Conservation (phyloP, 352 stramenopile genomes). For the Phytophthora sp. region DNA sequence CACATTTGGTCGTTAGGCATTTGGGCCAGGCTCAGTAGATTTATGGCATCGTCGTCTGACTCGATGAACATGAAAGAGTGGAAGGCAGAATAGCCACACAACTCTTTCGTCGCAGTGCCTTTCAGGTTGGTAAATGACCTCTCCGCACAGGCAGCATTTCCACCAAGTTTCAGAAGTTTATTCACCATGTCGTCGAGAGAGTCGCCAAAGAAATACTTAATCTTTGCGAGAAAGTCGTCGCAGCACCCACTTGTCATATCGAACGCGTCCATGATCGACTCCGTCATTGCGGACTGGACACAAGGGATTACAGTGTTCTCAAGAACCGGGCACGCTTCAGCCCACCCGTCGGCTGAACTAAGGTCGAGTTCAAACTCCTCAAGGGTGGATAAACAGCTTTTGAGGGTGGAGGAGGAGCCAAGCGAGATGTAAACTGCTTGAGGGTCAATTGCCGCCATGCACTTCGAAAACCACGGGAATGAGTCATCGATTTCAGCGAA, state of each 20-base stretch:
- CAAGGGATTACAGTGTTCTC: constrained; percentile 38
- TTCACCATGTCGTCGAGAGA: constrained; percentile 31
- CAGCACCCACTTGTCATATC: constrained; percentile 35
- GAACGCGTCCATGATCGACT: constrained; percentile 26
- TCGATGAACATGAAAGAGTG: constrained; percentile 23
- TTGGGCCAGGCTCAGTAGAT: constrained; percentile 24
- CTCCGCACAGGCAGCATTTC: constrained; percentile 35
- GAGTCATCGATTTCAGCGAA: constrained; percentile 23
- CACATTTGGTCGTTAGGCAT: constrained; percentile 55
- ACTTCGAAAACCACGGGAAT: constrained; percentile 45
- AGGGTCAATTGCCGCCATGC: constrained; percentile 33
- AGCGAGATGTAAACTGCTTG: constrained; percentile 11
- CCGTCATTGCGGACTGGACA: constrained; percentile 12
- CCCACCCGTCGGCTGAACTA: background rate
- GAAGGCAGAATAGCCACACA: constrained; percentile 36
- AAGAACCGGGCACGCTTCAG: constrained; percentile 30
- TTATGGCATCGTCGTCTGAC: background rate
- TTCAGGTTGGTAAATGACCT: constrained; percentile 37
- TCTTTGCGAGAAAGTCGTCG: constrained; percentile 33
- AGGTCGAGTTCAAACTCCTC: background rate
- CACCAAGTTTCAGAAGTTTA: constrained; percentile 29
- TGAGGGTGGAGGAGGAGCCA: constrained; percentile 14
- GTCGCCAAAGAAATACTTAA: constrained; percentile 36
- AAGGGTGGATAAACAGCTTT: constrained; percentile 26
- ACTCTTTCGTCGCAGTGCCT: constrained; percentile 22